Base-by-base conservation (phyloP, 768 basidiomycete genomes). In the Glaciozyma antarctica region DNA sequence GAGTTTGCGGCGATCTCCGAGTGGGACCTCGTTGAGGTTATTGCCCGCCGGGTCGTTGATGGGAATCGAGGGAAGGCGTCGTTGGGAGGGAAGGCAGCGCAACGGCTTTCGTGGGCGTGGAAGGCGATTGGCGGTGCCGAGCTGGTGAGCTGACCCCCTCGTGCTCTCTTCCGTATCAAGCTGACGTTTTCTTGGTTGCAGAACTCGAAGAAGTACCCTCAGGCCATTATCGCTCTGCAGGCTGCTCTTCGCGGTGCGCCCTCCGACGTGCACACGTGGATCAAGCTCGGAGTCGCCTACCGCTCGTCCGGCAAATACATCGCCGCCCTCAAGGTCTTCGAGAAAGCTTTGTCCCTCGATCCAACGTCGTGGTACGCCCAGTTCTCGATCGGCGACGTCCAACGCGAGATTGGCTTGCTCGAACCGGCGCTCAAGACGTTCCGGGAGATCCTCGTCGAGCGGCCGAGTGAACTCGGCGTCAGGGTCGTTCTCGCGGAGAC, bases 101-200 rank as follows among this genome's bases (percentile, higher is more conserved):
- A 88, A 0, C 84, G 84, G 45, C 92, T 94, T 72, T 82, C 86
- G 12, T 99, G 95, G 95, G 95, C 95, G 5, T 99, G 94, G 93
- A 97, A 95, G 77, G 93, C 92, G 26, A 77, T 90, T 44, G 95
- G 91, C 1, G 84, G 90, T 0, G 92, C 92, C 2, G 91, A 93
- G 75, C 78, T 93, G 78, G 94, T 92, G 73, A 76, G 86, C 78
- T 24, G 16, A 16, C 24, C 15, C 21, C 30, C 43, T 22, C 58
- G 44, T 49, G 28, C 28, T 38, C 15, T 17, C 26, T 49, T 34
- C 41, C 52, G 16, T 28, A 13, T 21, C 7, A 26, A 34, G 28
- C 34, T 55, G 28, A 54, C 45, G 8, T 13, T 30, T 8, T 28
- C 22, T 13, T 60, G 30, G 38, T 24, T 57, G n/a, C 60, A 71